Conservation (phyloP, 169 alveolate genomes). For the Ichthyophthirius multifiliis region DNA sequence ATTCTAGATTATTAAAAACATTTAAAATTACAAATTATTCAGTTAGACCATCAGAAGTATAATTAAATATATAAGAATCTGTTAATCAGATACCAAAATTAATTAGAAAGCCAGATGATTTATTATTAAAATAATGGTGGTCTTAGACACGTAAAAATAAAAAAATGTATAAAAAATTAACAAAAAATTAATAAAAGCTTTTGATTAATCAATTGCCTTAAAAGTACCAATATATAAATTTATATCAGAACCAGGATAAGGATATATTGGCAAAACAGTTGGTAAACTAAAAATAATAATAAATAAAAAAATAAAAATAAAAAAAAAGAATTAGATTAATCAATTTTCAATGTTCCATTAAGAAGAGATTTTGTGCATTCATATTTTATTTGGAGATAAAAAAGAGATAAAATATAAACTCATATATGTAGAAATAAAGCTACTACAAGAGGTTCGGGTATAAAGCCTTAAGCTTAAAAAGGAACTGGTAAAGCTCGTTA, state of each 20-base stretch:
- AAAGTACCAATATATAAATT: background rate
- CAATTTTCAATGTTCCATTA: conserved; percentile 38
- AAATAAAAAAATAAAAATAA: background rate
- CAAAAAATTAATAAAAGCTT: background rate
- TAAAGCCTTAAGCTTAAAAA: conserved; percentile 45
- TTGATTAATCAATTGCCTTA: background rate
- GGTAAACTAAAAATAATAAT: background rate
- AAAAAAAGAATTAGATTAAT: conserved; percentile 28
- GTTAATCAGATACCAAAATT: conserved; percentile 5
- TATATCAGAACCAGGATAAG: background rate
- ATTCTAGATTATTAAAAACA: too few species aligned
- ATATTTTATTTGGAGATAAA: conserved; percentile 19
- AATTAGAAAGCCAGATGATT: background rate
- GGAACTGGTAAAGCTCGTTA: conserved; percentile 55
- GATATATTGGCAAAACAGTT: conserved; percentile 14
- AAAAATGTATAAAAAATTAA: background rate
- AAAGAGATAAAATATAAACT: background rate
- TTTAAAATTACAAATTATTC: too few species aligned
- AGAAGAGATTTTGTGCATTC: conserved; percentile 60
- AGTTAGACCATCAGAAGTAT: too few species aligned
- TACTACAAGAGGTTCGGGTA: conserved; percentile 49
- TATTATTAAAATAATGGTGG: conserved; percentile 18
- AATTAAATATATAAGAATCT: too few species aligned
- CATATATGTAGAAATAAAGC: conserved; percentile 40
- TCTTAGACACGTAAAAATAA: background rate